A percentile compares a stretch with the other conserved stretches of the same genome.
Conservation (phyloP, 768 basidiomycete species). For the Lyophyllum decastes region DNA sequence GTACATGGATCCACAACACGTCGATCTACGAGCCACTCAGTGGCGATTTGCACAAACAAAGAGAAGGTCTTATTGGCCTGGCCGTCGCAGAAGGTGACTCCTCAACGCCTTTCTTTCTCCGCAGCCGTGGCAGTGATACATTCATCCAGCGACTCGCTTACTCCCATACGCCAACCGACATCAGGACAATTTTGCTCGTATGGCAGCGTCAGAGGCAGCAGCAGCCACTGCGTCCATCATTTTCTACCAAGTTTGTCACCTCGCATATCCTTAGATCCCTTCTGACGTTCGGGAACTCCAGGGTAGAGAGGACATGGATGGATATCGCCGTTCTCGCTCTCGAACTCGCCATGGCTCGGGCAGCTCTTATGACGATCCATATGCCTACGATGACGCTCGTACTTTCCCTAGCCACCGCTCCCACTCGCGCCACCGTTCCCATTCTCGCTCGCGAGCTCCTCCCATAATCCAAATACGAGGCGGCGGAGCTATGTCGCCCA, state of each 20-base stretch:
- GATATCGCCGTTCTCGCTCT: constrained; percentile 29
- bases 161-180: constrained; percentile 50
- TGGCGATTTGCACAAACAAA: constrained; percentile 58
- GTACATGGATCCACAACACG: constrained; percentile 62
- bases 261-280: neutral
- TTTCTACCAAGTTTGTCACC: constrained; percentile 48
- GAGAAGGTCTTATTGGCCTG: constrained; percentile 66
- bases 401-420: constrained; percentile 28
- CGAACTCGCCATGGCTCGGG: constrained; percentile 24
- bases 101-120: neutral
- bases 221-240: constrained; percentile 67
- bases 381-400: constrained; percentile 38
- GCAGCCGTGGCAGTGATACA: constrained; percentile 2
- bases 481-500: neutral
- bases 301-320: constrained; percentile 34
- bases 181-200: constrained; percentile 45
- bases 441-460: constrained; percentile 34
- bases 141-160: constrained; percentile 51
- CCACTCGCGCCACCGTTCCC: constrained; percentile 38
- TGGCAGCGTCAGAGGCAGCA: constrained; percentile 61
- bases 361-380: constrained; percentile 35
- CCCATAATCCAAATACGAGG: constrained; percentile 23
- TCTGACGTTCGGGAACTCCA: constrained; percentile 15
- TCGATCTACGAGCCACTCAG: constrained; percentile 56
- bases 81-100: constrained; percentile 70